A percentile compares a stretch with the other conserved stretches of the same genome.
phyloP scores from a whole-genome alignment of 306 rosid genomes.

The Fagus sylvatica region DNA sequence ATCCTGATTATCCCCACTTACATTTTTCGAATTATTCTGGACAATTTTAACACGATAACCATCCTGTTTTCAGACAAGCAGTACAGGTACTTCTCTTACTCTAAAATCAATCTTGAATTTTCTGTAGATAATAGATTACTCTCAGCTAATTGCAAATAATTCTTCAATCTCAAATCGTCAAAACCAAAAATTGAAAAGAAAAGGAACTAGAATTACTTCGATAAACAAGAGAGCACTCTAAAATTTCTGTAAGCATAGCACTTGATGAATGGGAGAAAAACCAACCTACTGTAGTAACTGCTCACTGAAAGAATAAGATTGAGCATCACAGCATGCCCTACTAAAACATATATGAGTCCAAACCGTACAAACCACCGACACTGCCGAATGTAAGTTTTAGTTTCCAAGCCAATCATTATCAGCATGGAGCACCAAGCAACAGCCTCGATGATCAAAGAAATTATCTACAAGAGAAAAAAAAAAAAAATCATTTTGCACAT shows the following conservation, averaged over 20 bases:
- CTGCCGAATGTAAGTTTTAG: conserved; percentile 59
- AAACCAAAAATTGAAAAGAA: not conserved
- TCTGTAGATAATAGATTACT: too few species aligned
- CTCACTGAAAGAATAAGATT: conserved; percentile 58
- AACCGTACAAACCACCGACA: conserved; percentile 80
- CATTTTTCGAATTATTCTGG: too few species aligned
- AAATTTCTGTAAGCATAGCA: not conserved
- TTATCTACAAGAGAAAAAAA: conserved; percentile 42
- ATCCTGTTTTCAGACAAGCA: too few species aligned
- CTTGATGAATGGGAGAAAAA: conserved; percentile 13
- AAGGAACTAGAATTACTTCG: too few species aligned
- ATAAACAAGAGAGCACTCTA: not conserved
- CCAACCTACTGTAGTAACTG: conserved; percentile 61
- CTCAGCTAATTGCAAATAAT: too few species aligned
- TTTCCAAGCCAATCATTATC: conserved; percentile 60
- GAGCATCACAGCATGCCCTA: conserved; percentile 70
- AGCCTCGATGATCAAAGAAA: conserved; percentile 48
- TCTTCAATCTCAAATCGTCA: not conserved
- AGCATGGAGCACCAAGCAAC: conserved; percentile 73
- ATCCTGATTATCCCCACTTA: too few species aligned
- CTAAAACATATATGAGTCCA: conserved; percentile 76
- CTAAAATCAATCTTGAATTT: too few species aligned
- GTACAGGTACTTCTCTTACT: too few species aligned
- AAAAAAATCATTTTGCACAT: conserved; percentile 15
- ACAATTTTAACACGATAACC: too few species aligned